Percentiles rank a stretch among this genome's conserved stretches.
Conservation (phyloP, 257 asterid species). For the Gentiana straminea region DNA sequence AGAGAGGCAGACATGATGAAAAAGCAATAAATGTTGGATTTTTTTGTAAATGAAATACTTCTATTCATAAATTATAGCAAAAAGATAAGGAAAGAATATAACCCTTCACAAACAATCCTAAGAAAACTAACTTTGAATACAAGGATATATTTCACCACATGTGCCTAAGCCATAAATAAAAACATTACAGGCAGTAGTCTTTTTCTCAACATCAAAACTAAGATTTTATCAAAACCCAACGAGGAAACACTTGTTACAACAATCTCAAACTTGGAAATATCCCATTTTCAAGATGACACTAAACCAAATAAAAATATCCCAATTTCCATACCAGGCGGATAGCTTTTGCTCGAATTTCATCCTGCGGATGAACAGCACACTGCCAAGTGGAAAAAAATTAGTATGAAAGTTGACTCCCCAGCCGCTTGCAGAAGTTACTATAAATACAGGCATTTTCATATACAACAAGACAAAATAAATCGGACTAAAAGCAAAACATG, state of each 20-base stretch:
- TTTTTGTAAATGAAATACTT: no score
- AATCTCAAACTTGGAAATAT: not conserved
- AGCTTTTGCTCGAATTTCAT: constrained; percentile 83
- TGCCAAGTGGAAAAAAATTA: constrained; percentile 32
- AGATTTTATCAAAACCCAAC: no score
- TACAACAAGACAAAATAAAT: not conserved
- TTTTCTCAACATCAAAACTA: no score
- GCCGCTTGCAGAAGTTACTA: constrained; percentile 6
- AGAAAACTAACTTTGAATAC: no score
- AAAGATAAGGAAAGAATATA: constrained; percentile 10
- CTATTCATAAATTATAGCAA: not conserved
- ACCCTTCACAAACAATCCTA: not conserved
- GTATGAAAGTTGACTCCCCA: constrained; percentile 15
- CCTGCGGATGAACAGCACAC: constrained; percentile 87
- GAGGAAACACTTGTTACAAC: no score
- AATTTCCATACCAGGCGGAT: constrained; percentile 63
- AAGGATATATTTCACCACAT: no score
- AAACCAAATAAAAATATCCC: not conserved
- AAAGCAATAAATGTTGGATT: constrained; percentile 11
- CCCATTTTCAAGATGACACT: not conserved
- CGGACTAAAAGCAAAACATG: no score
- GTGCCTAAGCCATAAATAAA: no score
- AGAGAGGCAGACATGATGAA: constrained; percentile 15
- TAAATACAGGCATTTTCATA: not conserved
- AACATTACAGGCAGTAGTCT: no score